Evolutionary conservation across 2,329 filamentous ascomycete genomes (phyloP).

Genomic region (Fusarium siculi): DNA sequence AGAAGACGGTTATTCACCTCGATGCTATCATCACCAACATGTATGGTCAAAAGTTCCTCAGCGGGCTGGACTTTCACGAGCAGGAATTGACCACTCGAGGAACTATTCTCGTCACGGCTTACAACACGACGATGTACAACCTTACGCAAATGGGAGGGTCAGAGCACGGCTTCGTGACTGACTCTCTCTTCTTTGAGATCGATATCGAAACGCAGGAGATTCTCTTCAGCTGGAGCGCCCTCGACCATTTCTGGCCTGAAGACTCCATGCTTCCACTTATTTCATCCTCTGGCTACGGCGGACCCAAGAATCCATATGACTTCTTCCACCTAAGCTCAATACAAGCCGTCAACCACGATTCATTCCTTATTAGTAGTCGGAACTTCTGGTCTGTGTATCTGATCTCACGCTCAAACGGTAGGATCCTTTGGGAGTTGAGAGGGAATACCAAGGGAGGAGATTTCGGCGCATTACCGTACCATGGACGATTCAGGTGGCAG

Average conservation of each 20-base stretch:
- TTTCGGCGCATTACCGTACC: conserved; percentile 36
- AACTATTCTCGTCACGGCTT: conserved; percentile 41
- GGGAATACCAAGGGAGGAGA: conserved; percentile 39
- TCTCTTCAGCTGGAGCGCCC: conserved; percentile 54
- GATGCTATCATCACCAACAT: conserved; percentile 11
- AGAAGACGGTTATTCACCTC: conserved; percentile 20
- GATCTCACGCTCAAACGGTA: conserved; percentile 34
- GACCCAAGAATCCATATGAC: conserved; percentile 23
- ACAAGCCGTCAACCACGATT: conserved; percentile 33
- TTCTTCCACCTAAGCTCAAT: conserved; percentile 45
- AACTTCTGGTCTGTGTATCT: conserved; percentile 40
- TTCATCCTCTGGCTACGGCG: conserved; percentile 22
- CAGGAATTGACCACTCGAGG: conserved; percentile 34
- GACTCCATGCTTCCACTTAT: conserved; percentile 26
- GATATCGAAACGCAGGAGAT: conserved; percentile 53
- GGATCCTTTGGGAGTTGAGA: conserved; percentile 41
- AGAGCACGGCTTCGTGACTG: conserved; percentile 31
- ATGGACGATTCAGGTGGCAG: conserved; percentile 51
- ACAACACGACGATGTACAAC: conserved; percentile 37
- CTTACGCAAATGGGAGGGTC: conserved; percentile 32
- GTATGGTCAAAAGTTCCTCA: background rate
- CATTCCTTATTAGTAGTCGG: conserved; percentile 37
- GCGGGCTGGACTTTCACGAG: conserved; percentile 39
- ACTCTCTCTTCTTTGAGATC: conserved; percentile 55
- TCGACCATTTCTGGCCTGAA: conserved; percentile 45